A percentile compares a stretch with the other conserved stretches of the same genome.
phyloP scores from a whole-genome alignment of 2,329 filamentous ascomycete species.

The Alternaria sp. region DNA sequence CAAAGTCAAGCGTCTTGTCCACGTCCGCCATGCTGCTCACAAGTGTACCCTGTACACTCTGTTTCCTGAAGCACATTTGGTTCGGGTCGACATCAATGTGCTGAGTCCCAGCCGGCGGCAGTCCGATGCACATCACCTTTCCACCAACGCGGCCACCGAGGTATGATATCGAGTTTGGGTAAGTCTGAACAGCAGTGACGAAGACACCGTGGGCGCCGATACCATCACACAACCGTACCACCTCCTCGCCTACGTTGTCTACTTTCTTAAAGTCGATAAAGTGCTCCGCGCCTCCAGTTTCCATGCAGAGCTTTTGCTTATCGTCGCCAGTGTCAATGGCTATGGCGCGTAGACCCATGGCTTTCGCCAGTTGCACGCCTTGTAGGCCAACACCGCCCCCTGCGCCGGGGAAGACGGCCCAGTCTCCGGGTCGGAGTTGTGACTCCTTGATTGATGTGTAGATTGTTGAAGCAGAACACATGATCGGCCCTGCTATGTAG shows the following conservation, averaged over 20 bases:
- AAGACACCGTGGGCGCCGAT: constrained; percentile 52
- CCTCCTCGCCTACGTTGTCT: constrained; percentile 44
- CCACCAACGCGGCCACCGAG: constrained; percentile 60
- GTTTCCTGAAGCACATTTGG: constrained; percentile 48
- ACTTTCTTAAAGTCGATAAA: constrained; percentile 52
- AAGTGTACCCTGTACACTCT: constrained; percentile 49
- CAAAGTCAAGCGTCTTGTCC: constrained; percentile 59
- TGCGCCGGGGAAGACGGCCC: constrained; percentile 64
- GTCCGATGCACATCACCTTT: constrained; percentile 63
- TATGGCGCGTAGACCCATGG: constrained; percentile 50
- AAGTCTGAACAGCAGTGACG: constrained; percentile 49
- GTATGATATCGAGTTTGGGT: constrained; percentile 39
- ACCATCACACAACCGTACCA: constrained; percentile 46
- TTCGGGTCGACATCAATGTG: constrained; percentile 48
- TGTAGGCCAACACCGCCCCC: constrained; percentile 67
- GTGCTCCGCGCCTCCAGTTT: constrained; percentile 45
- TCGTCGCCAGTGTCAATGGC: constrained; percentile 50
- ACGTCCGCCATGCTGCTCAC: constrained; percentile 61
- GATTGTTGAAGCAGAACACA: constrained; percentile 68
- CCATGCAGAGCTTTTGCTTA: constrained; percentile 47
- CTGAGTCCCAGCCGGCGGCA: constrained; percentile 45
- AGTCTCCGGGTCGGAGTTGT: constrained; percentile 61
- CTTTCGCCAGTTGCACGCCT: constrained; percentile 59
- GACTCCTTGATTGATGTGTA: constrained; percentile 65
- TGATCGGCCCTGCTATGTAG: constrained; percentile 67